Evolutionary conservation across 306 rosid species (phyloP), one percentile per base, ranked within the genome.

Genomic region (Rubus idaeus): DNA sequence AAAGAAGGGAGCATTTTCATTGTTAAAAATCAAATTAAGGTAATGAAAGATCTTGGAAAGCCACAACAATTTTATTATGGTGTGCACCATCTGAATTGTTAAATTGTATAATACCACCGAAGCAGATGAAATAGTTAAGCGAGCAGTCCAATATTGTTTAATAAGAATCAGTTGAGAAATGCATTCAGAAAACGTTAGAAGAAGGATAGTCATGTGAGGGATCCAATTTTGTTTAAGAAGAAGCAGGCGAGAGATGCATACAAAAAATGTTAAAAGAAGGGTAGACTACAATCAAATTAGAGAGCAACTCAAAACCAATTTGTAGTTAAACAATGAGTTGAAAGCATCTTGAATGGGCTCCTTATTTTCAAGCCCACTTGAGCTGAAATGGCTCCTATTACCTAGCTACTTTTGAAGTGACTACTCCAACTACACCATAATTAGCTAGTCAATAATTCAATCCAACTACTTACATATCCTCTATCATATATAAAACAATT

Each of bases 1-100:
- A 76, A 50, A 45, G 46, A 70, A 61, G 21, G 53, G 47, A 55
- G 18, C 13, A 39, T 35, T 69, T 39, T 12, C 64, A 73, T 50
- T 21, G 44, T 20, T 37, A 21, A n/a, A 12, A 20, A 3, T 40
- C 20, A 62, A 41, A 50, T 13, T 70, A 12, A 35, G n/a, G 21
- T 70, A 50, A 62, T 52, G 42, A 72, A 45, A 39, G 37, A 60
- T 45, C 70, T 12, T 9, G 52, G 18, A 63, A 50, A 52, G 5
- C 68, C 42, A 26, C 35, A 55, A 55, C 39, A 53, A 53, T 53
- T 39, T 18, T 37, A 71, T 10, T 66, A 23, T 10, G 60, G 75
- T 39, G n/a, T 30, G 49, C 63, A 49, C n/a, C n/a, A n/a, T 37
- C 30, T 4, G 11, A n/a, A n/a, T n/a, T n/a, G n/a, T n/a, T n/a